Evolutionary conservation across 208 protist species (phyloP).

Genomic region (Leishmania amazonensis): DNA sequence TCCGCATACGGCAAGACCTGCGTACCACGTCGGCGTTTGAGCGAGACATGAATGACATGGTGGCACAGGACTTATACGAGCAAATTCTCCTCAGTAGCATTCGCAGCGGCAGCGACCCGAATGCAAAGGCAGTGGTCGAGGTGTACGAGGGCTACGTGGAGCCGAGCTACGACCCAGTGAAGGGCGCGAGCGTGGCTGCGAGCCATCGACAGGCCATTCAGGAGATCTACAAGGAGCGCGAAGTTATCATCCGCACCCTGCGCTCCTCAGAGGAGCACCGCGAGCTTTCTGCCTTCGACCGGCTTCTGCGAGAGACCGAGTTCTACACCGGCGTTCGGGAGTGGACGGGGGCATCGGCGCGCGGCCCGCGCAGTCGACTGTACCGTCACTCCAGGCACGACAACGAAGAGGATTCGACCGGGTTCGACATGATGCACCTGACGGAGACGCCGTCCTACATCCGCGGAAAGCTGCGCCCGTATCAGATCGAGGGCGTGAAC

Average conservation of each 20-base stretch:
- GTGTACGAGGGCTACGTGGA: slow-evolving; percentile 74
- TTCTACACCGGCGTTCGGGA: slow-evolving; percentile 87
- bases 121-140: slow-evolving; percentile 56
- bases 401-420: slow-evolving; percentile 50
- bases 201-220: slow-evolving; percentile 37
- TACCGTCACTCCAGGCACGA: slow-evolving; percentile 28
- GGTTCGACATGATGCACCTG: slow-evolving; percentile 68
- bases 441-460: slow-evolving; percentile 91
- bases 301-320: slow-evolving; percentile 79
- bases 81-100: slow-evolving; percentile 76
- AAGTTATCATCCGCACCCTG: slow-evolving; percentile 66
- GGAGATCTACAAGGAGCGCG: slow-evolving; percentile 60
- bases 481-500: slow-evolving; percentile 99
- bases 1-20: slow-evolving; percentile 79
- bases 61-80: slow-evolving; percentile 79
- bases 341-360: slow-evolving; percentile 44
- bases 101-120: slow-evolving; percentile 68
- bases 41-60: slow-evolving; percentile 78
- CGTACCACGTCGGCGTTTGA: slow-evolving; percentile 52
- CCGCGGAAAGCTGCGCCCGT: slow-evolving; percentile 93
- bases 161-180: slow-evolving; percentile 56
- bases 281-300: slow-evolving; percentile 69
- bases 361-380: slow-evolving; percentile 23
- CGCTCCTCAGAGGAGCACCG: slow-evolving; percentile 68
- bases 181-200: slow-evolving; percentile 39